Base-by-base conservation (phyloP, 352 stramenopile genomes). In the Pythium utonaiense region DNA sequence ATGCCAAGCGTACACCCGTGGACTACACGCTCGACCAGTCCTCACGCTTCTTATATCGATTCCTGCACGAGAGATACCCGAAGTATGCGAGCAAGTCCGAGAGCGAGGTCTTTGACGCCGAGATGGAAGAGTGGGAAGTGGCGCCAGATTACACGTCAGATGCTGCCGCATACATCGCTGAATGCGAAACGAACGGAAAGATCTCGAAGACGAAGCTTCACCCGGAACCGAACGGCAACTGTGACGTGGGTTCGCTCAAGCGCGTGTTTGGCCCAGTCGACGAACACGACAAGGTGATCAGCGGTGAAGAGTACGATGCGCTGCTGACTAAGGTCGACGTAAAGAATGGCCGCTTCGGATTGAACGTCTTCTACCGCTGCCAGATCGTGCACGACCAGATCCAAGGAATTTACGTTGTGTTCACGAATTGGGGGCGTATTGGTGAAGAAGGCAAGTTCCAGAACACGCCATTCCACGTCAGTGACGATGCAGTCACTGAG, bases 351-450 rank as follows among this genome's bases (percentile, higher is more conserved):
- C 75, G 74, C 16, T 86, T 87, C 38, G 83, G 83, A 6, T 55
- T 89, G 16, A 93, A 93, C 47, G 83, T 90, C 5, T 93, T 91
- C 27, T 93, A 93, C 48, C 70, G 76, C 0, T 60, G 88, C 50
- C 83, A 93, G 44, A 57, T 93, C n/a, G 79, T 90, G 3, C 69
- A 78, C 16, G 80, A 93, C 40, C 60, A 83, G 41, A 74, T 90
- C 28, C 83, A 91, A 57, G 73, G 72, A 12, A 75, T 90, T 17
- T 90, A 75, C 60, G 68, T 92, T 2, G 67, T 92, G 25, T 90
- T 92, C 56, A 88, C 80, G 14, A 95, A 96, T 60, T 92, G 82
- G 82, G 82, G 82, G 0, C 77, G 82, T 1, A 88, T 92, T 40
- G 83, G 83, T 9, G 83, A 90, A 54, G 72, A 60, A 1, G 83